Base-by-base conservation (phyloP, 164 flowering plant species). In the Macadamia tetraphylla region DNA sequence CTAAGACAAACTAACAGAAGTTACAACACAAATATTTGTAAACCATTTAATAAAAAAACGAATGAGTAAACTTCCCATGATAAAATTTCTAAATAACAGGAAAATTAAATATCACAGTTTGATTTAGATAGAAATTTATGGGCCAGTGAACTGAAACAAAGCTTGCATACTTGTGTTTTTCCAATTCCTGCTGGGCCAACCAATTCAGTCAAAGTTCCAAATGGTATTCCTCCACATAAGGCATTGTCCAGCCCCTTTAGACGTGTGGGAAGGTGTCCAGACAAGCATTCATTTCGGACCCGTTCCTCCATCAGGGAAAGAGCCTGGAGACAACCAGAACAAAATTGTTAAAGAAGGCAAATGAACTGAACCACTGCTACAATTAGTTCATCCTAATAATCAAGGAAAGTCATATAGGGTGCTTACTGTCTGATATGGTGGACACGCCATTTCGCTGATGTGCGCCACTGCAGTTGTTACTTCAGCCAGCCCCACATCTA, bases 111-210 rank as follows among this genome's bases (percentile, higher is more conserved):
- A 30, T 52, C 29, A 46, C 51, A 46, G 51, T 46, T 46, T 46
- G 8, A 46, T 9, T 46, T 46, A 17, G 29, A 18, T 6, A 56
- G 18, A 35, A 13, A 9, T 18, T 57, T 43, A 18, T 35, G 48
- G 61, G 60, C 23, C 11, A 62, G 52, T 29, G 17, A 70, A 70
- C 35, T 32, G 23, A 42, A 46, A 35, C 6, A 49, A 55, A 48
- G 57, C 23, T 49, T 18, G 9, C 73, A 44, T 84, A 88, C 94
- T 67, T 89, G 97, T 14, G 97, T 87, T 82, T 91, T 91, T 60
- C 97, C 97, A 55, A 88, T 83, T 62, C 97, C 97, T 29, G 97
- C 80, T 12, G 97, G 97, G 62, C 93, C 97, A 70, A 91, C 97
- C 66, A 89, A 70, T 80, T 91, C 97, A 1, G 94, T 91, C 68